A percentile compares a stretch with the other conserved stretches of the same genome.
Evolutionary conservation across 1,284 basidiomycete species (phyloP).

Genomic region (Coriolopsis trogii): DNA sequence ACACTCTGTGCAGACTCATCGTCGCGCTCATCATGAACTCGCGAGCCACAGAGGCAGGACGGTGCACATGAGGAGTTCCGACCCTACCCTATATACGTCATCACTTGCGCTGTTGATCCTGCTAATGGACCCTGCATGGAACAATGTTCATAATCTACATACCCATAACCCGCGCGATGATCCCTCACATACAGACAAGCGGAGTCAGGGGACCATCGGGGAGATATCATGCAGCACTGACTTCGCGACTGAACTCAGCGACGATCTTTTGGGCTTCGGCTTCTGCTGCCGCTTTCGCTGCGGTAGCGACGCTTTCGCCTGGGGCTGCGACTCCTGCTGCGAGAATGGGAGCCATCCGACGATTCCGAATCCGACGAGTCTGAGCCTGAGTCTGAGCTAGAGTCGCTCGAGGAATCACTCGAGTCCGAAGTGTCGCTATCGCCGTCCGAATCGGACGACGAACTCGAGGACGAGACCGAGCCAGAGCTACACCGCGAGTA

Average conservation of each 20-base stretch:
- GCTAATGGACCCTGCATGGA: conserved; percentile 13
- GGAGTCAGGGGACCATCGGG: not conserved
- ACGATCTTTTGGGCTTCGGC: conserved; percentile 19
- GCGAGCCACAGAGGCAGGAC: conserved; percentile 46
- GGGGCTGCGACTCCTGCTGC: conserved; percentile 46
- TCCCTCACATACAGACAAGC: not conserved
- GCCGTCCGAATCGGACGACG: conserved; percentile 38
- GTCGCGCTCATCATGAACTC: conserved; percentile 90
- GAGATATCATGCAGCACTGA: not conserved
- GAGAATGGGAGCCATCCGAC: conserved; percentile 42
- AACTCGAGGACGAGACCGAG: conserved; percentile 29
- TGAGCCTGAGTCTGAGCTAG: conserved; percentile 48
- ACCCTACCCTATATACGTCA: not conserved
- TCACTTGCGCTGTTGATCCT: not conserved
- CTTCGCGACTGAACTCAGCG: not conserved
- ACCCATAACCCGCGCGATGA: conserved; percentile 7
- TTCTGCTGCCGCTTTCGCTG: conserved; percentile 25
- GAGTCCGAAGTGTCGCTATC: conserved; percentile 42
- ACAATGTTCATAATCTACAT: conserved; percentile 20
- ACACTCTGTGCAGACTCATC: conserved; percentile 62
- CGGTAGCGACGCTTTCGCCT: conserved; percentile 28
- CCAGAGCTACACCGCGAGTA: conserved; percentile 25
- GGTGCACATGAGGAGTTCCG: conserved; percentile 21
- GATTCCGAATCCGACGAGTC: conserved; percentile 43
- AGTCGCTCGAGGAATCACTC: conserved; percentile 37